phyloP scores from a whole-genome alignment of 441 rosid genomes.

The Corymbia citriodora region DNA sequence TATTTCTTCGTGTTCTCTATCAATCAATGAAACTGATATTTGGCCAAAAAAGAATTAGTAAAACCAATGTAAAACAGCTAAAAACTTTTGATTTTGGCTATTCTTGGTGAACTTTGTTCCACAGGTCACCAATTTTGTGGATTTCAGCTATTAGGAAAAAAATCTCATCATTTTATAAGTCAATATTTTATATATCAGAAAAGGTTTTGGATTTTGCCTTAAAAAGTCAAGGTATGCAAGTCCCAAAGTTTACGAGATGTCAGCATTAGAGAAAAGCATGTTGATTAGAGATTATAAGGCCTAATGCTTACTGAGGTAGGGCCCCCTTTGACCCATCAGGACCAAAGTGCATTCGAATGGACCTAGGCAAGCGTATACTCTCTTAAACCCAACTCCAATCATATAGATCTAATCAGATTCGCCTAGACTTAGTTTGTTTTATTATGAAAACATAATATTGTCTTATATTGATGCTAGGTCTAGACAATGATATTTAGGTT shows the following conservation, averaged over 20 bases:
- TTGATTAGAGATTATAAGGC: neutral
- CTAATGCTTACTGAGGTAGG: neutral
- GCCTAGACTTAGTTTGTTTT: no score
- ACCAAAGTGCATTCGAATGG: no score
- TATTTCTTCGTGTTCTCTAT: neutral
- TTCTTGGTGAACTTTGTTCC: neutral
- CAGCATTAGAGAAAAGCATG: neutral
- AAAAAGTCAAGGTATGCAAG: neutral
- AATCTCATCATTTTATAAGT: neutral
- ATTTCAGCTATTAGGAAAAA: neutral
- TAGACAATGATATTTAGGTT: no score
- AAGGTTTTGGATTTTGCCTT: fast-evolving
- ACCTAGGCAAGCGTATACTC: fast-evolving
- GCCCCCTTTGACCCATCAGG: neutral
- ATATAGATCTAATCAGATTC: no score
- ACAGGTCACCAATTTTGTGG: neutral
- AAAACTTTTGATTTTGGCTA: neutral
- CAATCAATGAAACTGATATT: neutral
- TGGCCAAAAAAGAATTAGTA: neutral
- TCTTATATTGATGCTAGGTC: no score
- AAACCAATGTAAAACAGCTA: neutral
- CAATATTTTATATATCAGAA: neutral
- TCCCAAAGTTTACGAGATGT: neutral
- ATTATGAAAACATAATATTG: no score
- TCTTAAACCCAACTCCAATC: neutral